Conservation (phyloP, 768 basidiomycete genomes). For the Boletus speciosus region DNA sequence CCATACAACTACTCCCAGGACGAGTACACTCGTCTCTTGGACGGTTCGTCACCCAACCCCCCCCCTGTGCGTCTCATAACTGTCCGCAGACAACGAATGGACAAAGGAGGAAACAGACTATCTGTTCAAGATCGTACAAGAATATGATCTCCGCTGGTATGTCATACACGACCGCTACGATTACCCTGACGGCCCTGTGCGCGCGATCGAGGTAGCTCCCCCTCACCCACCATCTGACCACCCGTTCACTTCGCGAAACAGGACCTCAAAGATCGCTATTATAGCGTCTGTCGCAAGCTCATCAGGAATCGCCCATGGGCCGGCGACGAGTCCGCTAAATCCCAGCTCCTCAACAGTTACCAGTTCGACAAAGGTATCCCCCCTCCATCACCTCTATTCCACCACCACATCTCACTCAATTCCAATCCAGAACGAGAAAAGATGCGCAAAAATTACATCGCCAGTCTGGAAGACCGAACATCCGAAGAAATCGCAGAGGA, state of each 20-base stretch:
- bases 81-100: constrained; percentile 70
- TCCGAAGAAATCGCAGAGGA: constrained; percentile 90
- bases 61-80: background rate
- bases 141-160: constrained; percentile 88
- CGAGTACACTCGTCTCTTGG: constrained; percentile 79
- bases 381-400: background rate
- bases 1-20: constrained; percentile 75
- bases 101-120: constrained; percentile 92
- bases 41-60: constrained; percentile 45
- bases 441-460: constrained; percentile 83
- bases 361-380: constrained; percentile 81
- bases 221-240: background rate
- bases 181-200: constrained; percentile 49
- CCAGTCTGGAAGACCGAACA: constrained; percentile 84
- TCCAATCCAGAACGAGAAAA: constrained; percentile 68
- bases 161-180: constrained; percentile 90
- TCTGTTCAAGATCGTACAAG: constrained; percentile 72
- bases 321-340: constrained; percentile 74
- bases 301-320: constrained; percentile 80
- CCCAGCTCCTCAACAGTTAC: constrained; percentile 64
- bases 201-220: constrained; percentile 64
- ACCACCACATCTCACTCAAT: background rate
- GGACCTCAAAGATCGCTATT: constrained; percentile 96
- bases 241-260: constrained; percentile 1
- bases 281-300: constrained; percentile 84